phyloP scores from a whole-genome alignment of 1,139 yeast species.

The Debaryomyces udenii region DNA sequence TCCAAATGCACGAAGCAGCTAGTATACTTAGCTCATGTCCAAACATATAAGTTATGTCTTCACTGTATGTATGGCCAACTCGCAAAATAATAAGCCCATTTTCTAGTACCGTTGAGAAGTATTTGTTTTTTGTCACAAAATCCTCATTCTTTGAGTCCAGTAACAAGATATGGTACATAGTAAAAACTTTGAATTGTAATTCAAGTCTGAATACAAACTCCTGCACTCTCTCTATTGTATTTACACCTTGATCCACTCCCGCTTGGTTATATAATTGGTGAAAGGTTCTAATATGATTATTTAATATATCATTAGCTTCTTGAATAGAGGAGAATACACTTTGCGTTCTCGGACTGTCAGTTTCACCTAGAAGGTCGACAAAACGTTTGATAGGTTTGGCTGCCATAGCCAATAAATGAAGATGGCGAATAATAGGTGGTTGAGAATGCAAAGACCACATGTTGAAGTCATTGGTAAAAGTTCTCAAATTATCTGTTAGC shows the following conservation, averaged over 20 bases:
- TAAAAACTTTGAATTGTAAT: conserved; percentile 17
- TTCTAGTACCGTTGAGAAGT: conserved; percentile 19
- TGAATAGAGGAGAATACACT: no score
- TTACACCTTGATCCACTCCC: neutral
- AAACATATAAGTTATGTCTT: conserved; percentile 18
- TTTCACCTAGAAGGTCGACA: no score
- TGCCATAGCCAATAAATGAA: conserved; percentile 1
- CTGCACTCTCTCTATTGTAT: conserved; percentile 20
- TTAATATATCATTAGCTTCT: conserved; percentile 23
- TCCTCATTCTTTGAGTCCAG: conserved; percentile 22
- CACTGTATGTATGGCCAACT: conserved; percentile 17
- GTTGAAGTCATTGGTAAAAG: neutral
- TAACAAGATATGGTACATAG: conserved; percentile 24
- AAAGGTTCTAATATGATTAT: conserved; percentile 24
- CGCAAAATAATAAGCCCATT: conserved; percentile 21
- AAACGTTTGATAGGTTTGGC: no score
- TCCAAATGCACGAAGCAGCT: conserved; percentile 18
- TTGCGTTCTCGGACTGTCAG: no score
- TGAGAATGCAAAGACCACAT: neutral
- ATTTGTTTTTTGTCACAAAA: conserved; percentile 15
- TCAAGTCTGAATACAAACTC: conserved; percentile 20
- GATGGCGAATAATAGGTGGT: conserved; percentile 1
- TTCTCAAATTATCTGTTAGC: neutral
- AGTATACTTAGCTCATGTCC: conserved; percentile 23
- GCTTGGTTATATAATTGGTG: conserved; percentile 21